Evolutionary conservation across 805 yeast genomes (phyloP), one percentile per base, ranked within the genome.

Genomic region (Candida orba): DNA sequence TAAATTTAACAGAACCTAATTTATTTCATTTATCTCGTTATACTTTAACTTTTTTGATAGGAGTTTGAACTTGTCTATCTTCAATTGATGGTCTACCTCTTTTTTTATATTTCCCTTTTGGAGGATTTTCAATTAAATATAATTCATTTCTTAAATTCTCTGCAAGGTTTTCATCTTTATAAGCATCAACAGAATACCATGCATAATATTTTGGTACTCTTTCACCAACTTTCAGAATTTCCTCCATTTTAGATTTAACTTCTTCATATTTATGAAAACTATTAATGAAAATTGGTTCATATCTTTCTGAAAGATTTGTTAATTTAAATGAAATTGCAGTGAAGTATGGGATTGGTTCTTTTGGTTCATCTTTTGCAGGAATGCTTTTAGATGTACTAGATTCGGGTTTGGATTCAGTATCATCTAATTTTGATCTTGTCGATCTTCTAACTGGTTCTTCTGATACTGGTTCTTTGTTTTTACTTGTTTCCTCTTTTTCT

Each of bases 171-270:
- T 80, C 86, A 58, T 85, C 93, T 42, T 78, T 75, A 37, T 75
- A 71, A 1, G 88, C 90, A 60, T 84, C 93, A 10, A 91, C 69
- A 53, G 84, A 87, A 55, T 82, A 86, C 96, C 96, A 89, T 18
- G 88, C 66, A 57, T 83, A 75, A 52, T 78, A 77, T 30, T 76
- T 76, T 6, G 81, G 66, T 4, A 79, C 63, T 45, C 88, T 70
- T 1, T 69, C 68, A 2, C 96, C 95, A 17, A 63, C 66, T 14
- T 68, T 66, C 43, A 88, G 59, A 4, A 81, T 73, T 9, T 70
- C 65, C 34, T 71, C 69, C 96, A 91, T 88, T 17, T 71, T 64
- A 15, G 64, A 62, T 39, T 72, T 75, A 0, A 82, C 91, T 15
- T 74, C 68, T 2, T 75, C 77, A 14, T 69, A 54, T 2, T 78